phyloP scores from a whole-genome alignment of 163 green algal genomes.

The Scenedesmus sp. region DNA sequence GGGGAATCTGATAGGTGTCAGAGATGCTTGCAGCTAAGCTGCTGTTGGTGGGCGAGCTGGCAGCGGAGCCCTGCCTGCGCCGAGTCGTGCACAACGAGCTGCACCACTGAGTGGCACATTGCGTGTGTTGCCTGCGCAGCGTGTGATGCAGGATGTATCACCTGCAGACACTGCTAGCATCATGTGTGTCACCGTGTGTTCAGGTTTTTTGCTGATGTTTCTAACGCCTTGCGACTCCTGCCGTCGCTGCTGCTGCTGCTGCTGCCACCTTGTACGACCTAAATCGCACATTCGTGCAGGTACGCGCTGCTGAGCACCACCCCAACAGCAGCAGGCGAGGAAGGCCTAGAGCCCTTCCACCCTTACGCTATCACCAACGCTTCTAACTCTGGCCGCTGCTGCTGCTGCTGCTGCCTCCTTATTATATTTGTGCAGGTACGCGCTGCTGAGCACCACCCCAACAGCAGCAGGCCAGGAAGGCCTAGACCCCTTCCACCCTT shows the following conservation, averaged over 20 bases:
- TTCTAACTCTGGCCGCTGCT: too few relatives aligned
- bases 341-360: slow-evolving; percentile 18
- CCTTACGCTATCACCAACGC: slow-evolving; percentile 11
- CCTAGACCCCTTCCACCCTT: slow-evolving; percentile 36
- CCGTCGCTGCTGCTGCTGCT: background rate
- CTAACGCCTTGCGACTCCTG: background rate
- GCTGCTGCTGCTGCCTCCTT: background rate
- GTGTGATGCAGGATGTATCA: too few relatives aligned
- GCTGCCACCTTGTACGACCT: too few relatives aligned
- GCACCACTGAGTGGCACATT: slow-evolving; percentile 20
- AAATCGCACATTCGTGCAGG: background rate
- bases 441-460: slow-evolving; percentile 33
- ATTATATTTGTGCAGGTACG: background rate
- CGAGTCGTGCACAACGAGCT: slow-evolving; percentile 27
- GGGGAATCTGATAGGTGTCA: too few relatives aligned
- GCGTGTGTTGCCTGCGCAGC: too few relatives aligned
- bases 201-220: too few relatives aligned
- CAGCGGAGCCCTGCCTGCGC: slow-evolving; percentile 33
- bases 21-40: too few relatives aligned
- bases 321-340: slow-evolving; percentile 13
- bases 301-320: slow-evolving; percentile 30
- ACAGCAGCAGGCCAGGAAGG: background rate
- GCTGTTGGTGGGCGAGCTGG: slow-evolving; percentile 40
- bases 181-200: too few relatives aligned
- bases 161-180: too few relatives aligned